These are phyloP conservation scores for Thalassia testudinum DNA, from an alignment of 116 monocot species.

Conservation along the genomic window DNA sequence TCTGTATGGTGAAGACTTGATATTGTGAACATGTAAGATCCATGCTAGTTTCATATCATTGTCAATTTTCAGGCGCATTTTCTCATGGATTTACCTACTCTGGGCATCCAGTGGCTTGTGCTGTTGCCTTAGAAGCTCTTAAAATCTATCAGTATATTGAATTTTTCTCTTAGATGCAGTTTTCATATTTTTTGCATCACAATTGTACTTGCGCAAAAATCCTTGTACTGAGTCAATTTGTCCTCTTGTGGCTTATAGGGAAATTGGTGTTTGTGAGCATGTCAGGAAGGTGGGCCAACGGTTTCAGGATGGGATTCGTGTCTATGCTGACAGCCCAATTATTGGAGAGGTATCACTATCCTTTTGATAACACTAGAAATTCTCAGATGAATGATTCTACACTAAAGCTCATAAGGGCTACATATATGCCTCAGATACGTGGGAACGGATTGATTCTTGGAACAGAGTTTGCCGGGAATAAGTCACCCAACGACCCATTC, in stretches of 20 bases:
- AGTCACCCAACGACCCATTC: conserved; percentile 67
- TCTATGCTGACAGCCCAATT: conserved; percentile 84
- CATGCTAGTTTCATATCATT: neutral
- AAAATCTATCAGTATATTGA: conserved; percentile 79
- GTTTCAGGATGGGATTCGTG: conserved; percentile 85
- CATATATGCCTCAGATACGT: conserved; percentile 36
- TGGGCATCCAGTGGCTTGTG: conserved; percentile 92
- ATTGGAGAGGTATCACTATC: conserved; percentile 64
- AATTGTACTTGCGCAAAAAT: too few relatives aligned
- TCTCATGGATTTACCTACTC: conserved; percentile 98
- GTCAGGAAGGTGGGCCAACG: conserved; percentile 46
- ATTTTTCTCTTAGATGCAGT: too few relatives aligned
- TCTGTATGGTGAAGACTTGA: neutral
- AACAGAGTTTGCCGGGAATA: conserved; percentile 85
- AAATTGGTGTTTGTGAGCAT: conserved; percentile 56
- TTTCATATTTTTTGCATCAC: too few relatives aligned
- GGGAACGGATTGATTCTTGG: conserved; percentile 84
- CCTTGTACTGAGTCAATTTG: too few relatives aligned
- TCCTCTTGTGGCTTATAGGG: conserved; percentile 24
- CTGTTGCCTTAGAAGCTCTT: conserved; percentile 85
- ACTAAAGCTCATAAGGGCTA: neutral
- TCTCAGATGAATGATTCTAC: too few relatives aligned
- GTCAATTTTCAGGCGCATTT: conserved; percentile 48
- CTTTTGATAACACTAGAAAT: too few relatives aligned
- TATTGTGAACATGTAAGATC: too few relatives aligned